A percentile compares a stretch with the other conserved stretches of the same genome.
phyloP scores from a whole-genome alignment of 2,329 filamentous ascomycete genomes.

The Fusarium cyanostomum region DNA sequence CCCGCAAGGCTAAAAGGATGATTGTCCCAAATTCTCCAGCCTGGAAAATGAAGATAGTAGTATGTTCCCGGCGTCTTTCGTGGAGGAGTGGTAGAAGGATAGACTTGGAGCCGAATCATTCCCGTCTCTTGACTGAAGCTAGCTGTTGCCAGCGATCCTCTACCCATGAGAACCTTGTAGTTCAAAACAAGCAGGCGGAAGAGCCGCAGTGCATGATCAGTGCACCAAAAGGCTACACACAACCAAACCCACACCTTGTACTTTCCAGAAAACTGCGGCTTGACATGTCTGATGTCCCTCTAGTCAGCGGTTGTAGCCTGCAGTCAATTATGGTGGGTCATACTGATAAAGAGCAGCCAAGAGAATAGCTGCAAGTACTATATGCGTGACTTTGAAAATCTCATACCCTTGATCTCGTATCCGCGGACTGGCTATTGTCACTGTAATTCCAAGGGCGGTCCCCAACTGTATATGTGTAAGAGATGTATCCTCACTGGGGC shows the following conservation, averaged over 20 bases:
- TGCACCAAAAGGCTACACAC: neutral
- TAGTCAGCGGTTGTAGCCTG: neutral
- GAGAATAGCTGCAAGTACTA: neutral
- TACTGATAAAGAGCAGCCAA: neutral
- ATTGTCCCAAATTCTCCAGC: neutral
- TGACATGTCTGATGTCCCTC: neutral
- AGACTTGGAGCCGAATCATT: neutral
- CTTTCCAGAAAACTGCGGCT: neutral
- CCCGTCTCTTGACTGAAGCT: neutral
- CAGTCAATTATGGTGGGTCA: neutral
- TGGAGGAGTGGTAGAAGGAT: neutral
- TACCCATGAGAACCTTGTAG: neutral
- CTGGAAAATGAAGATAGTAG: neutral
- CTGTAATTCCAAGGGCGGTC: neutral
- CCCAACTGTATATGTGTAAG: neutral
- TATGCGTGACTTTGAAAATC: neutral
- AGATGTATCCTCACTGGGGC: no score
- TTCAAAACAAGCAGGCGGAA: neutral
- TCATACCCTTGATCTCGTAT: neutral
- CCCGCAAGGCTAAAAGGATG: neutral
- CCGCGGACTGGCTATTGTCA: neutral
- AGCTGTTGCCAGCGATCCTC: neutral
- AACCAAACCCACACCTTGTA: neutral
- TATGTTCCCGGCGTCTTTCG: neutral
- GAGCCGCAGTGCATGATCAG: neutral